A percentile compares a stretch with the other conserved stretches of the same genome.
Conservation (phyloP, 768 basidiomycete genomes). For the Auricularia sp. region DNA sequence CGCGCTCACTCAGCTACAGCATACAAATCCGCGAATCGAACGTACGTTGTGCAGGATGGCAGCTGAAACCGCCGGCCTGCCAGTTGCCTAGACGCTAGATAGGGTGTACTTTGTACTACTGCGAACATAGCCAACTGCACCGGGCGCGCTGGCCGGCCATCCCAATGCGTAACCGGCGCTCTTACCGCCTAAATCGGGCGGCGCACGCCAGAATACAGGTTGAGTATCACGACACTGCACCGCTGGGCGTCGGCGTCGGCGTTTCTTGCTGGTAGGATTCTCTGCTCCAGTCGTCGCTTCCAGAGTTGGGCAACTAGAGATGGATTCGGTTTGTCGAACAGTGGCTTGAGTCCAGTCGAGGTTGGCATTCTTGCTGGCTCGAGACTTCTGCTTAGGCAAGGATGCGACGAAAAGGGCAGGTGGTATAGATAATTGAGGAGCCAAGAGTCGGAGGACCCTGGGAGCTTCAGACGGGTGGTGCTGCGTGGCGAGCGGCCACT, state of each 20-base stretch:
- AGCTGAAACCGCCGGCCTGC: too few species aligned
- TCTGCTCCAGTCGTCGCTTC: not conserved
- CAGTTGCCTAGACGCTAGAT: too few species aligned
- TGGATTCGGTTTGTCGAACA: not conserved
- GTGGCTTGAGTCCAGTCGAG: not conserved
- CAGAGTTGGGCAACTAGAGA: not conserved
- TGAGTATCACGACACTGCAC: not conserved
- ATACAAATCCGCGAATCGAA: too few species aligned
- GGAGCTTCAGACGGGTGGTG: too few species aligned
- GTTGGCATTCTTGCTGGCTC: not conserved
- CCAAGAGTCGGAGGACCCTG: too few species aligned
- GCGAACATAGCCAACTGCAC: not conserved
- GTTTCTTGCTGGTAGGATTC: not conserved
- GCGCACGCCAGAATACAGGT: not conserved
- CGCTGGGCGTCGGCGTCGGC: not conserved
- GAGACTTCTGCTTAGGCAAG: not conserved
- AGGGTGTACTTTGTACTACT: too few species aligned
- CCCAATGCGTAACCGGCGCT: not conserved
- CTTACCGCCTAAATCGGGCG: not conserved
- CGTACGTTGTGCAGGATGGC: too few species aligned
- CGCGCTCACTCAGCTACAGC: too few species aligned
- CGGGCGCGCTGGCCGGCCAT: not conserved
- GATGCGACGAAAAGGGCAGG: not conserved
- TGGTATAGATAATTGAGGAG: not conserved
- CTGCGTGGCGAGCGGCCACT: too few species aligned